Percentiles rank a stretch among this genome's conserved stretches.
Conservation (phyloP, 1,284 basidiomycete genomes). For the Leccinum pachyderme region DNA sequence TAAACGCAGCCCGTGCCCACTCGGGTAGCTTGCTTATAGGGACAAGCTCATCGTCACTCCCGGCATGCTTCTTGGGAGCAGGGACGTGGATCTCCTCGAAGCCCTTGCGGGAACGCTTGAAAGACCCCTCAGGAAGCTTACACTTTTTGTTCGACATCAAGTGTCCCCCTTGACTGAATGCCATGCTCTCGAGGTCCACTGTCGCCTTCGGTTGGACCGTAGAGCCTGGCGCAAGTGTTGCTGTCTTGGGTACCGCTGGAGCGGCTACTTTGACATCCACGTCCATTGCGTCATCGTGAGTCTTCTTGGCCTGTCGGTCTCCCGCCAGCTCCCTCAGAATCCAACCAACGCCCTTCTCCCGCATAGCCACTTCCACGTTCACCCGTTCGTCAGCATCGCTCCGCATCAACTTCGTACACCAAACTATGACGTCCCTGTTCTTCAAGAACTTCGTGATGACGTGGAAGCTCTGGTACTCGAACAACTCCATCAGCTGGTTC, state of each 20-base stretch:
- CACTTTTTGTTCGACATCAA: conserved; percentile 99
- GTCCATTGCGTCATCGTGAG: conserved; percentile 68
- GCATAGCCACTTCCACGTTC: conserved; percentile 97
- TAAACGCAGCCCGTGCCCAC: conserved; percentile 90
- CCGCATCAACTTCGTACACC: conserved; percentile 96
- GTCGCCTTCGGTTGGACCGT: conserved; percentile 83
- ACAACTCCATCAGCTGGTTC: conserved; percentile 96
- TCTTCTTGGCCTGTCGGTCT: conserved; percentile 60
- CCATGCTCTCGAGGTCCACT: conserved; percentile 93
- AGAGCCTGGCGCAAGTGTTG: conserved; percentile 86
- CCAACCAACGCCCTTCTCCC: conserved; percentile 96
- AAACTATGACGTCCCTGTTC: conserved; percentile 95
- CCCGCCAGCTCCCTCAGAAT: conserved; percentile 88
- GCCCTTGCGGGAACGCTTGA: conserved; percentile 95
- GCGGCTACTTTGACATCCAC: conserved; percentile 57
- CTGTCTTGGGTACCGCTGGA: conserved; percentile 75
- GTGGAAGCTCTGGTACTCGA: conserved; percentile 93
- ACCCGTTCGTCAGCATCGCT: conserved; percentile 88
- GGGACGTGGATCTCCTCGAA: conserved; percentile 99
- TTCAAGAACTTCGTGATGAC: conserved; percentile 90
- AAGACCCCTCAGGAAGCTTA: conserved; percentile 95
- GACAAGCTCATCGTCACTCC: conserved; percentile 71
- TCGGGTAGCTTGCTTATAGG: conserved; percentile 74
- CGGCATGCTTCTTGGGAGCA: conserved; percentile 80
- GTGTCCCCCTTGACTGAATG: conserved; percentile 94